Conservation (phyloP, 192 early-diverging fungal genomes). For the Kappamyces sp. region DNA sequence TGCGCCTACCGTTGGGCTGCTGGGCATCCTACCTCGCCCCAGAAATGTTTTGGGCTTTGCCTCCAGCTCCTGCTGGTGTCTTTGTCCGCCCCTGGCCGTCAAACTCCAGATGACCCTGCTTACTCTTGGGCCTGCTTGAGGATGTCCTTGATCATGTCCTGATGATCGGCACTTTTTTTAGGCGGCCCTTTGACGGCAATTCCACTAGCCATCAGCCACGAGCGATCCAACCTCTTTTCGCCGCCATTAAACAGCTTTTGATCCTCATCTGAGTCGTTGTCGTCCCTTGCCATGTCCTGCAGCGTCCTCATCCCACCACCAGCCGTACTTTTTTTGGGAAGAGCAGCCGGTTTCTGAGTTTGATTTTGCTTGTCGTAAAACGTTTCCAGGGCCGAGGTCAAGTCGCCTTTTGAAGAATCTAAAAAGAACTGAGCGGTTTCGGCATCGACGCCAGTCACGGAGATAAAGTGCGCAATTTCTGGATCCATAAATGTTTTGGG, state of each 20-base stretch:
- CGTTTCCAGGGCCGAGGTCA: constrained; percentile 10
- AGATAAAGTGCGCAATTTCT: constrained; percentile 5
- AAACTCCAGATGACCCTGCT: constrained; percentile 1
- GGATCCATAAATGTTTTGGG: background rate
- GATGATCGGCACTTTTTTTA: constrained; percentile 31
- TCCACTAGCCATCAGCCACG: constrained; percentile 21
- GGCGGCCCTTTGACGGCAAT: constrained; percentile 40
- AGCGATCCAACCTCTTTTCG: constrained; percentile 47
- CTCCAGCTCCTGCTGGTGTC: constrained; percentile 33
- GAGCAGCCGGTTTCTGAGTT: no score
- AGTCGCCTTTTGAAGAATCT: constrained; percentile 18
- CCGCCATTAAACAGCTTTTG: constrained; percentile 66
- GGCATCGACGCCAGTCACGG: constrained; percentile 13
- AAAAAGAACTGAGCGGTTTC: constrained; percentile 19
- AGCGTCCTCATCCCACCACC: constrained; percentile 26
- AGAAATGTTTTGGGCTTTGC: no score
- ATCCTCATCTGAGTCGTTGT: constrained; percentile 22
- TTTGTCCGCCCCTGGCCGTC: constrained; percentile 13
- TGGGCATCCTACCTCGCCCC: constrained; percentile 7
- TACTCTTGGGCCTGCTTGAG: constrained; percentile 69
- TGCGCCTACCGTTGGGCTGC: constrained; percentile 6
- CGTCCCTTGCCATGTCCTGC: constrained; percentile 16
- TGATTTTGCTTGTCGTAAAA: background rate
- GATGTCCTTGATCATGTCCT: constrained; percentile 67
- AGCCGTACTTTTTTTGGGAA: background rate